Evolutionary conservation across 768 basidiomycete genomes (phyloP).

Genomic region (Lactifluus piperatus): DNA sequence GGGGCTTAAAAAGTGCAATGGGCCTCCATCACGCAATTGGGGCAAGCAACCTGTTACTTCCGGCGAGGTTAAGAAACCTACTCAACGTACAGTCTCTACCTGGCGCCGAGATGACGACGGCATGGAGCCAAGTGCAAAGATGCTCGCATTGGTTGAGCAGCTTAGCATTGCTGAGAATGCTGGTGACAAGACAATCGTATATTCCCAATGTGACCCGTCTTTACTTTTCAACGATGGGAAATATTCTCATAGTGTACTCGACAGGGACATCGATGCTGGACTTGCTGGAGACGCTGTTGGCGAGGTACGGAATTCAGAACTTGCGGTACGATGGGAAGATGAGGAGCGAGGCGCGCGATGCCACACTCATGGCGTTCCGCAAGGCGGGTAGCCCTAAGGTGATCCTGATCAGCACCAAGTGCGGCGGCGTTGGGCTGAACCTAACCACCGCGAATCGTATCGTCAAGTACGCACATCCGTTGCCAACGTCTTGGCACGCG

Average conservation of each 20-base stretch:
- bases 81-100: conserved; percentile 33
- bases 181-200: conserved; percentile 64
- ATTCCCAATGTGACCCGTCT: conserved; percentile 48
- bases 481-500: background rate
- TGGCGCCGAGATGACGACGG: conserved; percentile 56
- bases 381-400: conserved; percentile 47
- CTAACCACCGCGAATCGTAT: conserved; percentile 61
- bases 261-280: conserved; percentile 70
- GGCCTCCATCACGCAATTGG: background rate
- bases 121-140: conserved; percentile 61
- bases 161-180: conserved; percentile 50
- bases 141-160: conserved; percentile 46
- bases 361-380: conserved; percentile 45
- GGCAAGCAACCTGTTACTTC: conserved; percentile 26
- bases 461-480: conserved; percentile 41
- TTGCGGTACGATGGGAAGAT: conserved; percentile 66
- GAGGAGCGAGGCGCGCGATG: conserved; percentile 44
- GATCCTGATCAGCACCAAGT: conserved; percentile 59
- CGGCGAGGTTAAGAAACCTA: conserved; percentile 1
- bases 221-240: background rate
- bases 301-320: conserved; percentile 46
- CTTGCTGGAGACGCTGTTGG: conserved; percentile 50
- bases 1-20: background rate
- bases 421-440: conserved; percentile 62
- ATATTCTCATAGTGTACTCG: background rate